Evolutionary conservation across 306 rosid genomes (phyloP).

Genomic region (Sicyos edulis): DNA sequence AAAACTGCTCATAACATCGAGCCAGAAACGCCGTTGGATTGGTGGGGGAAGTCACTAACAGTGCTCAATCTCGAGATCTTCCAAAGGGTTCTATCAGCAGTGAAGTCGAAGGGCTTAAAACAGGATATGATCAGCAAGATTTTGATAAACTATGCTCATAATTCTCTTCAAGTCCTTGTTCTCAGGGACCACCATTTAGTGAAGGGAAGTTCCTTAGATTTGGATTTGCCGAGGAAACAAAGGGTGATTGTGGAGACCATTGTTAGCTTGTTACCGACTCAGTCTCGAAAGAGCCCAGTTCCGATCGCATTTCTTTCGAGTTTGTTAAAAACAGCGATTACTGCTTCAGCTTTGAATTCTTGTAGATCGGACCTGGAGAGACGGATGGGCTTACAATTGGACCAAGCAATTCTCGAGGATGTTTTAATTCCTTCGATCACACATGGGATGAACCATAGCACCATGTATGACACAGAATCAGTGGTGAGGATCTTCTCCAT

Average conservation of each 20-base stretch:
- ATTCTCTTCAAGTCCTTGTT: conserved; percentile 71
- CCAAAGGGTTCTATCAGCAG: conserved; percentile 64
- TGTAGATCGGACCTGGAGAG: conserved; percentile 85
- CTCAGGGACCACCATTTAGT: conserved; percentile 46
- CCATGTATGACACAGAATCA: conserved; percentile 63
- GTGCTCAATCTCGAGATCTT: conserved; percentile 73
- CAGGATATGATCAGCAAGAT: conserved; percentile 91
- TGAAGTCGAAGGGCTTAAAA: conserved; percentile 84
- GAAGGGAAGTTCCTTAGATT: conserved; percentile 54
- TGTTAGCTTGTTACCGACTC: conserved; percentile 68
- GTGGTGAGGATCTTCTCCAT: conserved; percentile 43
- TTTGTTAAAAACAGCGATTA: conserved; percentile 78
- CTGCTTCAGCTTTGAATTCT: conserved; percentile 69
- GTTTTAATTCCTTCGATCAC: conserved; percentile 55
- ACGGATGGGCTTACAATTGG: conserved; percentile 83
- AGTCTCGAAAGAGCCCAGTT: conserved; percentile 81
- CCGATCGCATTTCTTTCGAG: conserved; percentile 96
- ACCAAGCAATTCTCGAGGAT: conserved; percentile 97
- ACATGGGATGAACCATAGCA: conserved; percentile 48
- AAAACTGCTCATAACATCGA: conserved; percentile 44
- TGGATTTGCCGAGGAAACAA: conserved; percentile 75
- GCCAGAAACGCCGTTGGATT: conserved; percentile 81
- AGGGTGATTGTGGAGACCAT: conserved; percentile 81
- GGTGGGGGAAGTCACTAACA: conserved; percentile 88
- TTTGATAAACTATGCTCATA: conserved; percentile 76